Evolutionary conservation across 2,329 filamentous ascomycete genomes (phyloP), one percentile per base, ranked within the genome.

Genomic region (Pseudogymnoascus sp.): DNA sequence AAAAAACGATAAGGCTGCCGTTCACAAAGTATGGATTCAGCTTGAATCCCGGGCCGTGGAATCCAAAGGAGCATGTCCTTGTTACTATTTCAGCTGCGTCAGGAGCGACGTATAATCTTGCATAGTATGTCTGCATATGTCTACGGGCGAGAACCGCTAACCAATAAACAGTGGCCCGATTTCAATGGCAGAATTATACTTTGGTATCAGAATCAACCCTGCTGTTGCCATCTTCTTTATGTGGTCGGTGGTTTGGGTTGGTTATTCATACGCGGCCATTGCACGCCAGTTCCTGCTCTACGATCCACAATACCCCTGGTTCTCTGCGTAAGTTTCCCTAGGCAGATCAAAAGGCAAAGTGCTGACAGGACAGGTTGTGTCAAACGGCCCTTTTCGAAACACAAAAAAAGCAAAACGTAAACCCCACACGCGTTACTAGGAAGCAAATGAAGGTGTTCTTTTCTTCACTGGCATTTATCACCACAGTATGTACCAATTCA

Each of bases 351-450:
- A 23, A 33, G 15, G 21, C 35, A 72, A 75, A 31, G 23, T 53
- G 46, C 46, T 53, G 7, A 53, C 23, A 17, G 4, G 26, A 53
- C 46, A 71, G 70, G 31, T 72, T 80, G 7, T 80, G 78, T 62
- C 82, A 86, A 68, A 83, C 82, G 0, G 82, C 82, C 0, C 75
- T 86, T 2, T 86, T 85, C 66, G 83, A 85, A 67, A 84, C 82
- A 0, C 79, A 82, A 65, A 79, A 76, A 64, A 80, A 79, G 67
- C 79, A 83, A 67, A 77, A 80, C 62, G 78, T 81, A 63, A 76
- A 77, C 33, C 81, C 82, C 0, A 79, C 79, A 5, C 74, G 75
- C 1, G 67, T 79, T 1, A 80, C 82, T 0, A 76, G 77, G 46
- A 80, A 79, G 60, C 83, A 85, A 68, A 84, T 83, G 72, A 77